Evolutionary conservation across 2,329 filamentous ascomycete species (phyloP), one percentile per base, ranked within the genome.

Genomic region (Colletotrichum australisinense): DNA sequence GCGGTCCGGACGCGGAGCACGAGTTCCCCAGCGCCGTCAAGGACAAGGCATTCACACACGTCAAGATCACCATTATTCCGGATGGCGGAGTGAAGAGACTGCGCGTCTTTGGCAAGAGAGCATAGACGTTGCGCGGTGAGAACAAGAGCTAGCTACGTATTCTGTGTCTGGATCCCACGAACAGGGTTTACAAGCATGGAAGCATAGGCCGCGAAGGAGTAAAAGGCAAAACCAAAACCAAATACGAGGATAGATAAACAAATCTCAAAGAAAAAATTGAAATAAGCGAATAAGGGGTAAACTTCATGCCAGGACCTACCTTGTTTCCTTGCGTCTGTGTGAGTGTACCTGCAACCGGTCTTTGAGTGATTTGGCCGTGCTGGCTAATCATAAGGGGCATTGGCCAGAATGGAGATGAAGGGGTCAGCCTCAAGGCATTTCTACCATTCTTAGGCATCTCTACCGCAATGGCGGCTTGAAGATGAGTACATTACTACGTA

Each of bases 11-110:
- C 80, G 86, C 87, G 78, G 93, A 95, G 84, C 93, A 95, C 80
- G 88, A 89, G 75, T 94, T 93, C 80, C 84, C 83, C 38, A 88
- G 85, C 67, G 78, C 86, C 70, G 85, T 90, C 22, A 85, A 87
- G 76, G 90, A 90, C 49, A 88, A 86, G 80, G 84, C 86, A 2
- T 93, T 94, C 79, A 95, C 93, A 14, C 95, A 97, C 84, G 91
- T 95, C 26, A 98, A 97, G 88, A 86, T 98, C 81, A 93, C 94
- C 42, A 97, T 98, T 81, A 94, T 98, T 77, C 96, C 96, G 0
- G 95, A 98, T 82, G 95, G 96, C 42, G 95, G 96, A 28, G 93
- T 98, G 3, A 98, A 97, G 90, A 88, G 95, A 76, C 89, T 98
- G 76, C 90, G 95, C 58, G 91, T 96, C 2, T 92, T 94, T 81